A percentile compares a stretch with the other conserved stretches of the same genome.
Conservation (phyloP, 2,329 filamentous ascomycete genomes). For the Acephala macrosclerotiorum region DNA sequence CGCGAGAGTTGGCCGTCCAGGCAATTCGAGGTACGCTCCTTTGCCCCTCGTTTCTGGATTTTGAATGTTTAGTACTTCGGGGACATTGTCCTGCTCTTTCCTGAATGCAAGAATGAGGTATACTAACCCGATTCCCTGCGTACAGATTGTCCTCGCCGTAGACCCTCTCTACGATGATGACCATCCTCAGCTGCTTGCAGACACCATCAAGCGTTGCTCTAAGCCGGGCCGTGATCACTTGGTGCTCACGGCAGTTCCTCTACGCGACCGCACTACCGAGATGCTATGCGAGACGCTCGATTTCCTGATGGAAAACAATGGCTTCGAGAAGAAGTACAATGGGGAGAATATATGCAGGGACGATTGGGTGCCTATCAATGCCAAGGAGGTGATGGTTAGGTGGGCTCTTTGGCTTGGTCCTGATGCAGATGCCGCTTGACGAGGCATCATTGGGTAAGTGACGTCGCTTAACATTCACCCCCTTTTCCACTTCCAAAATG, state of each 20-base stretch:
- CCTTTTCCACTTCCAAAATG: background rate
- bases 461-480: background rate
- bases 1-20: constrained; percentile 53
- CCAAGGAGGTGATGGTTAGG: background rate
- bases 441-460: background rate
- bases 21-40: constrained; percentile 49
- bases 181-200: constrained; percentile 77
- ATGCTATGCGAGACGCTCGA: constrained; percentile 67
- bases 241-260: constrained; percentile 81
- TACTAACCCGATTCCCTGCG: constrained; percentile 1
- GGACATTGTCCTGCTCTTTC: no score
- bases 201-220: constrained; percentile 74
- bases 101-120: no score
- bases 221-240: constrained; percentile 57
- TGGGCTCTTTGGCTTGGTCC: constrained; percentile 2
- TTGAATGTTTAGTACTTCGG: no score
- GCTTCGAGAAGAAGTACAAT: background rate
- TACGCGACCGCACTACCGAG: constrained; percentile 72
- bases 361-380: constrained; percentile 2
- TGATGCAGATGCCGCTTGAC: background rate
- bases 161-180: constrained; percentile 88
- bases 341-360: constrained; percentile 7
- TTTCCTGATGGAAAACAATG: background rate
- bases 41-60: background rate
- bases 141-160: constrained; percentile 78